Evolutionary conservation across 352 stramenopile species (phyloP).

Genomic region (Phytopythium sindhum): DNA sequence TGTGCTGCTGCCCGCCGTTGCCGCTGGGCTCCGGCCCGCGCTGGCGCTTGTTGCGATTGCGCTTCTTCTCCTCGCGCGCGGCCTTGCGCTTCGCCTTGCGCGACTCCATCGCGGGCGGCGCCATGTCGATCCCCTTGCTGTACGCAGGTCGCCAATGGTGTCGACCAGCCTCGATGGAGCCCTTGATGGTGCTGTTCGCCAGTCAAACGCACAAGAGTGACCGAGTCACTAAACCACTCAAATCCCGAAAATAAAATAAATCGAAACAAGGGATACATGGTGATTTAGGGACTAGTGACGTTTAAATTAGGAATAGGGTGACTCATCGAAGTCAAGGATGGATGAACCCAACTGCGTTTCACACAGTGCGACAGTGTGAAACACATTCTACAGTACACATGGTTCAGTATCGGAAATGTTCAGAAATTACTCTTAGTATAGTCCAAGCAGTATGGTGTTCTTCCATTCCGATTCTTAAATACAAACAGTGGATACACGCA

Average conservation of each 20-base stretch:
- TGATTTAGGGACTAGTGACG: neutral
- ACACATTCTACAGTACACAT: no score
- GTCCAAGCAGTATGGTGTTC: neutral
- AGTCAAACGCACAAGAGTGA: neutral
- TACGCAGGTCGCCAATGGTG: neutral
- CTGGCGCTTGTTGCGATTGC: slow-evolving; percentile 55
- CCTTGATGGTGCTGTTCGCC: neutral
- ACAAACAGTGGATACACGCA: neutral
- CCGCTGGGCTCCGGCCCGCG: slow-evolving; percentile 19
- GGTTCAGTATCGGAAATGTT: neutral
- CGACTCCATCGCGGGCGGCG: slow-evolving; percentile 22
- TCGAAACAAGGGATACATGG: neutral
- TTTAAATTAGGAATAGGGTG: slow-evolving; percentile 5
- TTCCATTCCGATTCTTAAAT: neutral
- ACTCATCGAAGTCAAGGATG: slow-evolving; percentile 6
- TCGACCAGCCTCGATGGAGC: neutral
- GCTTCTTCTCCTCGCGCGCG: slow-evolving; percentile 79
- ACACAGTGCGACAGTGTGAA: no score
- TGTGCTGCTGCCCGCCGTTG: slow-evolving; percentile 7
- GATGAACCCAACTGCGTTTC: neutral
- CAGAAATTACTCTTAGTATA: no score
- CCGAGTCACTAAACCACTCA: neutral
- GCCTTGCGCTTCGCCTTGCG: slow-evolving; percentile 81
- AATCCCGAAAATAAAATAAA: no score
- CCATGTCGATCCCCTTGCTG: slow-evolving; percentile 20